Evolutionary conservation across 2,329 filamentous ascomycete genomes (phyloP), one percentile per base, ranked within the genome.

Genomic region (Aspergillus pseudoterreus): DNA sequence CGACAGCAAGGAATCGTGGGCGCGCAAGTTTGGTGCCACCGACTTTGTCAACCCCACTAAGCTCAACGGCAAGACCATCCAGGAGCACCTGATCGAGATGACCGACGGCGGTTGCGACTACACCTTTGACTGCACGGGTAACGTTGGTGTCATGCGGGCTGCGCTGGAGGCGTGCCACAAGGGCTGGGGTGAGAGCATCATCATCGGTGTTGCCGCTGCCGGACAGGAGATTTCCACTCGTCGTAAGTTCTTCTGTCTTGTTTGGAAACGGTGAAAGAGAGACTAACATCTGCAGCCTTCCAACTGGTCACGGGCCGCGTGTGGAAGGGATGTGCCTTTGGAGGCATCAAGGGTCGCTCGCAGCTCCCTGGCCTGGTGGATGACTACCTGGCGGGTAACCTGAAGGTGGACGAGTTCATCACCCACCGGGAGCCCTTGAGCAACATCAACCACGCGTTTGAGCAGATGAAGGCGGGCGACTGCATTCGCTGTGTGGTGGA

Each of bases 331-430:
- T 97, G 92, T 70, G 94, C 94, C 15, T 99, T 99, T 67, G 94
- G 94, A 62, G 94, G 94, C 64, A 92, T 99, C 81, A 99, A 97
- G 82, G 94, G 94, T 63, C 92, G 94, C 68, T 86, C 88, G 32
- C 94, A 99, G 78, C 84, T 99, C 59, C 87, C 88, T 44, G 85
- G 82, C 53, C 85, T 99, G 38, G 91, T 99, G 21, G 78, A 84
- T 61, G 92, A 97, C 75, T 99, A 99, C 77, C 81, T 95, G 72
- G 82, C 82, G 48, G 92, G 92, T 63, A 83, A 87, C 69, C 86
- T 99, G 69, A 97, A 96, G 85, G 94, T 97, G 43, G 92, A 97
- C 71, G 94, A 99, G 78, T 97, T 97, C 79, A 97, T 99, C 77
- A 99, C 94, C 30, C 94, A 99, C 78, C 85, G 92, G 63, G 90